Conservation (phyloP, 176 grass and related monocot genomes). For the Paspalum notatum region DNA sequence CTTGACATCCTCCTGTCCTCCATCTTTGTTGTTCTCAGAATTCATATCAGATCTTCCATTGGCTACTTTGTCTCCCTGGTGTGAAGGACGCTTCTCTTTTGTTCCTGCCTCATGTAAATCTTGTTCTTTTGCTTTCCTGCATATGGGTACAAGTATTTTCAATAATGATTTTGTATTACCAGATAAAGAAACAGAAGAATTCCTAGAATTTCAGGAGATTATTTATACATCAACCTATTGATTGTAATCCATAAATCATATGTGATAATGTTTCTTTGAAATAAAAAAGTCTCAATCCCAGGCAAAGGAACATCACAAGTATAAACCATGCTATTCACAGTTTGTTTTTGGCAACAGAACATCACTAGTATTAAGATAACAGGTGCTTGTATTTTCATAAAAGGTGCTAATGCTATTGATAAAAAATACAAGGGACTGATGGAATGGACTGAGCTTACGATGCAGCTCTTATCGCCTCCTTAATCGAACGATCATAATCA, state of each 20-base stretch:
- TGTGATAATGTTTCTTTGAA: constrained; percentile 7
- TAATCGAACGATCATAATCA: constrained; percentile 83
- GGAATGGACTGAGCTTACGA: constrained; percentile 61
- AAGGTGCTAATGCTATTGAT: not conserved
- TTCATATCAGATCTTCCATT: constrained; percentile 35
- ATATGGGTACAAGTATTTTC: constrained; percentile 27
- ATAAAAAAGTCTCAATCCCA: not conserved
- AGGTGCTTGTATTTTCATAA: not conserved
- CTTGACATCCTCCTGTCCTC: constrained; percentile 29
- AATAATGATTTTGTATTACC: constrained; percentile 20
- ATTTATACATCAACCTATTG: not conserved
- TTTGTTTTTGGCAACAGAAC: no score
- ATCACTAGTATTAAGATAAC: not conserved
- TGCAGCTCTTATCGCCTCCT: constrained; percentile 72
- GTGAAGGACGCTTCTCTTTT: constrained; percentile 30
- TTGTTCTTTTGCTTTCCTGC: constrained; percentile 52
- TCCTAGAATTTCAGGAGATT: not conserved
- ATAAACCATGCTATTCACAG: not conserved
- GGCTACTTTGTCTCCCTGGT: constrained; percentile 13
- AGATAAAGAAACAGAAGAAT: not conserved
- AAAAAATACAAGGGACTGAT: constrained; percentile 4
- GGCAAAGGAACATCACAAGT: constrained; percentile 1
- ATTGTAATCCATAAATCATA: constrained; percentile 1
- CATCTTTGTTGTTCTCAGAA: constrained; percentile 35
- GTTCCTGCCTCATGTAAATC: constrained; percentile 31